A percentile compares a stretch with the other conserved stretches of the same genome.
Evolutionary conservation across 2,329 filamentous ascomycete species (phyloP).

Genomic region (Ceratocystis smalleyi): DNA sequence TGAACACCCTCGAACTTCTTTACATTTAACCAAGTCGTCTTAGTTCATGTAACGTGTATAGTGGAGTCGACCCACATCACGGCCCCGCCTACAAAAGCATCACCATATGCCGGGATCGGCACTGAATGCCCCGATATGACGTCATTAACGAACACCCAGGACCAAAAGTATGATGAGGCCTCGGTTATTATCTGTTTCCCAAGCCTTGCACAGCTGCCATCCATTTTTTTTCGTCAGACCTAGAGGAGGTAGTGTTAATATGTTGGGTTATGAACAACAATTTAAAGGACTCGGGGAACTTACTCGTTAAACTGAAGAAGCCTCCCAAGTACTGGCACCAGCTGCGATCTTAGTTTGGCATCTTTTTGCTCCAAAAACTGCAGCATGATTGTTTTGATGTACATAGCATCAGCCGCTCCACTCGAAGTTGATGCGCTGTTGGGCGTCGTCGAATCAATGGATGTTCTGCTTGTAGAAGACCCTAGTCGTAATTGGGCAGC

Average conservation of each 20-base stretch:
- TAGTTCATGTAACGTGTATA: slow-evolving; percentile 4
- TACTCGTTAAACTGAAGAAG: slow-evolving; percentile 63
- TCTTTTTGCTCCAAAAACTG: slow-evolving; percentile 73
- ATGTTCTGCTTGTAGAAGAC: slow-evolving; percentile 26
- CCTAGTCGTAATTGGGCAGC: slow-evolving; percentile 33
- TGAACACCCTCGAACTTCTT: not conserved
- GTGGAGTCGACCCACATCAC: slow-evolving; percentile 9
- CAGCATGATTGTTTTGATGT: slow-evolving; percentile 66
- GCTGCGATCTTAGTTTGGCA: slow-evolving; percentile 56
- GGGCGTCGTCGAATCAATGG: slow-evolving; percentile 30
- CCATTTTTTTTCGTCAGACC: slow-evolving; percentile 22
- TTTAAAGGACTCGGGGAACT: slow-evolving; percentile 23
- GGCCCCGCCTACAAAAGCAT: not conserved
- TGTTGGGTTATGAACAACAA: slow-evolving; percentile 18
- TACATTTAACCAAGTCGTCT: not conserved
- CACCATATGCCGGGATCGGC: not conserved
- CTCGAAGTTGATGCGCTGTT: slow-evolving; percentile 18
- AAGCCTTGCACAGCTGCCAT: slow-evolving; percentile 20
- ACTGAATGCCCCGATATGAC: not conserved
- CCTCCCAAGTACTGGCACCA: slow-evolving; percentile 64
- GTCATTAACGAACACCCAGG: not conserved
- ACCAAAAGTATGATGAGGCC: not conserved
- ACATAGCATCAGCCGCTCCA: slow-evolving; percentile 37
- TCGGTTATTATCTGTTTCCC: slow-evolving; percentile 15
- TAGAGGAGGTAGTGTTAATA: slow-evolving; percentile 13